Evolutionary conservation across 768 basidiomycete genomes (phyloP).

Genomic region (Lentinula edodes): DNA sequence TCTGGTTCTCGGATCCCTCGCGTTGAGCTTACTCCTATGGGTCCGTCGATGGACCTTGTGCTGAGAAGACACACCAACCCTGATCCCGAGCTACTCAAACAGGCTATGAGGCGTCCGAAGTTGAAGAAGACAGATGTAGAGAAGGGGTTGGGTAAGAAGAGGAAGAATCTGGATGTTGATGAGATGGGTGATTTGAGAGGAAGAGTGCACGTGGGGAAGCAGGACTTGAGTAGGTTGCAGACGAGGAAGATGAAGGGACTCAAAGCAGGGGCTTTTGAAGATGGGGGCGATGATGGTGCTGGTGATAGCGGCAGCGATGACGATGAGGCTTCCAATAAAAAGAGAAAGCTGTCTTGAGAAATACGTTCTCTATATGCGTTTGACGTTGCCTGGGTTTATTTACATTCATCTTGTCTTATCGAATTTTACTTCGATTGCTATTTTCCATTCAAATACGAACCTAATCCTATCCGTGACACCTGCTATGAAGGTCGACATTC

Average conservation of each 20-base stretch:
- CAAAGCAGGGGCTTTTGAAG: conserved; percentile 3
- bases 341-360: neutral
- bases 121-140: conserved; percentile 84
- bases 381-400: neutral
- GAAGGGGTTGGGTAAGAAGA: conserved; percentile 85
- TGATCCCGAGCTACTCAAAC: conserved; percentile 75
- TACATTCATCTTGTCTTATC: no score
- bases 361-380: no score
- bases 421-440: no score
- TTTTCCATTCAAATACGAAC: no score
- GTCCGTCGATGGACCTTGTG: conserved; percentile 81
- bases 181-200: conserved; percentile 97
- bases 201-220: conserved; percentile 81
- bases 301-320: neutral
- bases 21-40: conserved; percentile 83
- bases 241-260: conserved; percentile 96
- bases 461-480: no score
- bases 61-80: conserved; percentile 72
- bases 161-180: conserved; percentile 94
- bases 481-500: no score
- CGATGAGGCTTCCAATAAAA: neutral
- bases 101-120: conserved; percentile 80
- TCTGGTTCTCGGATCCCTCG: conserved; percentile 77
- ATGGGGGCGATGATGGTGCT: neutral
- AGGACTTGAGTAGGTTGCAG: conserved; percentile 84